These are phyloP conservation scores for Aspergillus sp. DNA, from an alignment of 2,329 filamentous ascomycete species.

Conservation along the genomic window DNA sequence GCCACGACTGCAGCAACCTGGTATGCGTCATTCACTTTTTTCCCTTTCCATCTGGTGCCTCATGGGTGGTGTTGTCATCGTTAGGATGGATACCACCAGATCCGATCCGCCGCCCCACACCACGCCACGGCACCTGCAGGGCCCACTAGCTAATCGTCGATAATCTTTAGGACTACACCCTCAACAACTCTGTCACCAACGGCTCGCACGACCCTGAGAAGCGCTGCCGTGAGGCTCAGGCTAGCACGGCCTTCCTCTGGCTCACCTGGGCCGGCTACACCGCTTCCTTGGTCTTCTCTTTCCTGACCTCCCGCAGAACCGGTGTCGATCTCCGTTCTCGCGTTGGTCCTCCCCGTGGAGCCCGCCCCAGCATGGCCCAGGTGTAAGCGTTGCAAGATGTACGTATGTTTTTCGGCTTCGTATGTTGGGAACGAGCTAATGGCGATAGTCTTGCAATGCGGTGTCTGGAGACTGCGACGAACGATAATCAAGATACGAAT, in stretches of 20 bases:
- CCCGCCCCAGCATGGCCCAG: conserved; percentile 44
- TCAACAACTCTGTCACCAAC: conserved; percentile 47
- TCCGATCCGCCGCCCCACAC: neutral
- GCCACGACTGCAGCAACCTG: conserved; percentile 45
- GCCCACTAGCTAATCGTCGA: conserved; percentile 11
- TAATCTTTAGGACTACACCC: conserved; percentile 36
- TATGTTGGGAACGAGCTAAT: neutral
- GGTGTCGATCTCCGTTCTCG: conserved; percentile 34
- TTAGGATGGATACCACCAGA: neutral
- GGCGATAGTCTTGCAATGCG: neutral
- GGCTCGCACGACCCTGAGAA: conserved; percentile 36
- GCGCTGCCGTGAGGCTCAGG: conserved; percentile 53
- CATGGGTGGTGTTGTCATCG: neutral
- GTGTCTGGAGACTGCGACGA: neutral
- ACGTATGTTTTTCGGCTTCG: neutral
- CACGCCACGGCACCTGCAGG: neutral
- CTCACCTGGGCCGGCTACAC: conserved; percentile 48
- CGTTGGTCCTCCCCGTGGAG: conserved; percentile 31
- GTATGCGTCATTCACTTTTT: conserved; percentile 32
- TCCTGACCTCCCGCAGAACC: conserved; percentile 34
- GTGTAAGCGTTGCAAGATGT: conserved; percentile 32
- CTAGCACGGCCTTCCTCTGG: conserved; percentile 52
- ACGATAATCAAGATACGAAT: neutral
- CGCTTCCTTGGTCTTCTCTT: conserved; percentile 40
- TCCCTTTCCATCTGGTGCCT: neutral